These are phyloP conservation scores for Brettanomyces naardenensis DNA, from an alignment of 805 yeast species.

Conservation along the genomic window DNA sequence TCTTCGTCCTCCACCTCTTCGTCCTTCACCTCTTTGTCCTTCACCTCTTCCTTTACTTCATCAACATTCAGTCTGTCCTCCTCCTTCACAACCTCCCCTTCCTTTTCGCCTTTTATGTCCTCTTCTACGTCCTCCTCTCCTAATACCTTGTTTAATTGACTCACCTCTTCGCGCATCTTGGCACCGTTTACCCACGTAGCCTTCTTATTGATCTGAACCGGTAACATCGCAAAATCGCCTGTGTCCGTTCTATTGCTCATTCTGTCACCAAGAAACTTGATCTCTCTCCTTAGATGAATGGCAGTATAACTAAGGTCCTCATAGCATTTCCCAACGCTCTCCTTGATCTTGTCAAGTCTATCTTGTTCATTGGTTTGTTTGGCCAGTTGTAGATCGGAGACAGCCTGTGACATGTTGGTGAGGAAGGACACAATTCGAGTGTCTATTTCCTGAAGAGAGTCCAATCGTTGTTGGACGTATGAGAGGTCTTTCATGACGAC, in stretches of 20 bases:
- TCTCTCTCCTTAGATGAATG: constrained; percentile 54
- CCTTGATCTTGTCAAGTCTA: constrained; percentile 26
- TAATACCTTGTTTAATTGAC: constrained; percentile 12
- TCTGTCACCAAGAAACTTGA: constrained; percentile 54
- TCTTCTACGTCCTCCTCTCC: not conserved
- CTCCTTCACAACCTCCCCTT: not conserved
- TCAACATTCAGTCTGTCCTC: no score
- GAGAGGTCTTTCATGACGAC: constrained; percentile 2
- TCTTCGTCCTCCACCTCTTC: no score
- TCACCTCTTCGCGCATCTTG: constrained; percentile 44
- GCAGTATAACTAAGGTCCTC: constrained; percentile 50
- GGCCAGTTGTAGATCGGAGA: constrained; percentile 32
- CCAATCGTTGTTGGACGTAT: constrained; percentile 43
- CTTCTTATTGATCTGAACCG: constrained; percentile 61
- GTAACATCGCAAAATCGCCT: constrained; percentile 38
- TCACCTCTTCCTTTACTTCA: no score
- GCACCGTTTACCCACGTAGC: constrained; percentile 59
- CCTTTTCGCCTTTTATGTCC: not conserved
- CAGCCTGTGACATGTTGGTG: constrained; percentile 38
- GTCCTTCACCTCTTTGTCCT: no score
- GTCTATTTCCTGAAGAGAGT: constrained; percentile 45
- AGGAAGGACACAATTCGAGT: constrained; percentile 41
- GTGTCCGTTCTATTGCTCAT: constrained; percentile 40
- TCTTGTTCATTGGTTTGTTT: constrained; percentile 19
- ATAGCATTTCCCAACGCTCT: constrained; percentile 42